Conservation (phyloP, 805 yeast genomes). For the Hanseniaspora mollemarum region DNA sequence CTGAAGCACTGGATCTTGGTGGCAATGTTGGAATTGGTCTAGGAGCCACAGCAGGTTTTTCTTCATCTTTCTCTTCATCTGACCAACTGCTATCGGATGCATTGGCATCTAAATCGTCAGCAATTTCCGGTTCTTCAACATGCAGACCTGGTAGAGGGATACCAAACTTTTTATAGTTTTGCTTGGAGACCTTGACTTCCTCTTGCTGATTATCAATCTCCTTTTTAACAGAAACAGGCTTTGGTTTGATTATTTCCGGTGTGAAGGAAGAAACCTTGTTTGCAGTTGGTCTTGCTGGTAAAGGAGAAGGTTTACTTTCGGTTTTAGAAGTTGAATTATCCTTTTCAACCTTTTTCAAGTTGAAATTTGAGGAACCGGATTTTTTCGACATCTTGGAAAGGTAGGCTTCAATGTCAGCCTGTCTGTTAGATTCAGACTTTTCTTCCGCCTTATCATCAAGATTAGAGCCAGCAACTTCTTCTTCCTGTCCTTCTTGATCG, state of each 20-base stretch:
- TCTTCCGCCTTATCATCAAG: slow-evolving; percentile 22
- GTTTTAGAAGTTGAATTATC: slow-evolving; percentile 11
- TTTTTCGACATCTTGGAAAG: slow-evolving; percentile 28
- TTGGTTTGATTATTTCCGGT: slow-evolving; percentile 27
- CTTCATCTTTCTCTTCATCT: slow-evolving; percentile 14
- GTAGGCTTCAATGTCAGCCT: slow-evolving; percentile 27
- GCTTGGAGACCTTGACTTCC: slow-evolving; percentile 18
- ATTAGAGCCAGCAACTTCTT: slow-evolving; percentile 24
- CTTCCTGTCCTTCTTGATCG: slow-evolving; percentile 28
- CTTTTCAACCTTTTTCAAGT: slow-evolving; percentile 3
- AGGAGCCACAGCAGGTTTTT: slow-evolving; percentile 14
- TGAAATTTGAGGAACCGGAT: slow-evolving; percentile 15
- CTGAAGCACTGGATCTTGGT: slow-evolving; percentile 7
- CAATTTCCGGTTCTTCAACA: slow-evolving; percentile 21
- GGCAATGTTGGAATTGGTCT: slow-evolving; percentile 15
- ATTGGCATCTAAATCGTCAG: slow-evolving; percentile 22
- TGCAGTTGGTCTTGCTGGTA: neutral
- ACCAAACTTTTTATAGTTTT: slow-evolving; percentile 23
- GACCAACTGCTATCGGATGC: slow-evolving; percentile 22
- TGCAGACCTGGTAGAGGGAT: slow-evolving; percentile 30
- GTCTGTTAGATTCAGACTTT: slow-evolving; percentile 25
- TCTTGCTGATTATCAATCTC: slow-evolving; percentile 19
- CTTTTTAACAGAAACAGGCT: slow-evolving; percentile 18
- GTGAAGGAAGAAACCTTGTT: slow-evolving; percentile 17
- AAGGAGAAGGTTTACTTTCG: slow-evolving; percentile 1